Conservation (phyloP, 306 rosid genomes). For the Glycyrrhiza uralensis region DNA sequence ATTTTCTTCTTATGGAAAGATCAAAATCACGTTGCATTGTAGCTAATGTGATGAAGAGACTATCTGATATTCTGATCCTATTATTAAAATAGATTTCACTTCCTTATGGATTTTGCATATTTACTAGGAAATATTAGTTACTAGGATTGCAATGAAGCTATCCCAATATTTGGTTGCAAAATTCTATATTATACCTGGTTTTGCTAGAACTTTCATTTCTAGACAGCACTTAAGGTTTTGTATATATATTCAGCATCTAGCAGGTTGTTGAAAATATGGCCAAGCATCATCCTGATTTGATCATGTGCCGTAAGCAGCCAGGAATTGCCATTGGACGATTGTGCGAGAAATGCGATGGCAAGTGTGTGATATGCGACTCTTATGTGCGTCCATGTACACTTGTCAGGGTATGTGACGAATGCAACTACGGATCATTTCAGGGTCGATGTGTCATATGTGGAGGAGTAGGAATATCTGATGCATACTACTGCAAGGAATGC, state of each 20-base stretch:
- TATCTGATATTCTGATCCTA: not conserved
- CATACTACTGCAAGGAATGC: conserved; percentile 96
- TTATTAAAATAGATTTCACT: not conserved
- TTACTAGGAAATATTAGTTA: not conserved
- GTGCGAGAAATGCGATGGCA: conserved; percentile 88
- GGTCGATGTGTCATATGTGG: conserved; percentile 90
- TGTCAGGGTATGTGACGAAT: conserved; percentile 81
- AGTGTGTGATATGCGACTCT: conserved; percentile 83
- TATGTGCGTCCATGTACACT: conserved; percentile 90
- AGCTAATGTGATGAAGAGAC: not conserved
- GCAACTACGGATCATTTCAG: conserved; percentile 81
- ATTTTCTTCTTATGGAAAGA: not conserved
- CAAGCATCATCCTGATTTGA: conserved; percentile 91
- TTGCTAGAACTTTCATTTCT: not conserved
- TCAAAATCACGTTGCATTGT: conserved; percentile 8
- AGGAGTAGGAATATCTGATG: conserved; percentile 90
- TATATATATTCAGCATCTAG: conserved; percentile 10
- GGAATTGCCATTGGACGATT: conserved; percentile 85
- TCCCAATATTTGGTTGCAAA: not conserved
- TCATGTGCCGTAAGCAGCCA: conserved; percentile 87
- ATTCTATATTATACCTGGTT: not conserved
- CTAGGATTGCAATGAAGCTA: not conserved
- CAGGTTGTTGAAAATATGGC: conserved; percentile 53
- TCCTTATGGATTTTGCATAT: not conserved
- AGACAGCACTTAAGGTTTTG: not conserved